These are phyloP conservation scores for Dalbergia oliveri DNA, from an alignment of 306 rosid genomes.

Conservation along the genomic window DNA sequence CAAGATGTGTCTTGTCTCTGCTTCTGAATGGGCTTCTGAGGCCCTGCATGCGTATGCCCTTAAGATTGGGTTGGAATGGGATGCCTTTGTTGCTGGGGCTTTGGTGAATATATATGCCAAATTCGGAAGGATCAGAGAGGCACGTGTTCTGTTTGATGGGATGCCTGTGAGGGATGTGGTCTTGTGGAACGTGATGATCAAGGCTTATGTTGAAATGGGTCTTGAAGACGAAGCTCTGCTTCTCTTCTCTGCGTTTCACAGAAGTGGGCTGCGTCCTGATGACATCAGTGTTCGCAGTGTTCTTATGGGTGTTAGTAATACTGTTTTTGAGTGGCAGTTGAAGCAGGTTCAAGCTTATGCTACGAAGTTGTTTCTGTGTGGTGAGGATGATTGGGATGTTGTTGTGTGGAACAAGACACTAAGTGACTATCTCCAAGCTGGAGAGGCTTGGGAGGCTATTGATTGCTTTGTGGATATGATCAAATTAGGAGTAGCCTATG, in stretches of 20 bases:
- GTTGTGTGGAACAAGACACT: slow-evolving; percentile 71
- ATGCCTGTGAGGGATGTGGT: slow-evolving; percentile 75
- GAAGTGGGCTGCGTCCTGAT: slow-evolving; percentile 69
- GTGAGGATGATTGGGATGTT: slow-evolving; percentile 50
- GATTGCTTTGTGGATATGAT: slow-evolving; percentile 62
- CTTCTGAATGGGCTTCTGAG: slow-evolving; percentile 60
- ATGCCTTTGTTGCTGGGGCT: slow-evolving; percentile 73
- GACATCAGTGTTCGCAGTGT: slow-evolving; percentile 56
- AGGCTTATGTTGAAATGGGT: slow-evolving; percentile 70
- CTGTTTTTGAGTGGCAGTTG: slow-evolving; percentile 53
- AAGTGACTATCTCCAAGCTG: slow-evolving; percentile 57
- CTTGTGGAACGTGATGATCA: slow-evolving; percentile 83
- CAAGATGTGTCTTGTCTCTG: slow-evolving; percentile 64
- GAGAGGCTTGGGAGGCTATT: slow-evolving; percentile 66
- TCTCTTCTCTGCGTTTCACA: slow-evolving; percentile 66
- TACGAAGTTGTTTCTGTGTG: slow-evolving; percentile 51
- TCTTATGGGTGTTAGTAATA: slow-evolving; percentile 53
- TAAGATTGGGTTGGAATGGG: slow-evolving; percentile 75
- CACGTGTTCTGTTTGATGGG: slow-evolving; percentile 75
- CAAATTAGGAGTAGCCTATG: slow-evolving; percentile 56
- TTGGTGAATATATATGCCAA: slow-evolving; percentile 77
- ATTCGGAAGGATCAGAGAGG: slow-evolving; percentile 58
- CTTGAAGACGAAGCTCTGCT: slow-evolving; percentile 53
- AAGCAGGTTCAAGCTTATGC: slow-evolving; percentile 78
- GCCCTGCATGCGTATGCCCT: slow-evolving; percentile 73